Evolutionary conservation across 169 alveolate species (phyloP), one percentile per base, ranked within the genome.

Genomic region (Blepharisma undulans): DNA sequence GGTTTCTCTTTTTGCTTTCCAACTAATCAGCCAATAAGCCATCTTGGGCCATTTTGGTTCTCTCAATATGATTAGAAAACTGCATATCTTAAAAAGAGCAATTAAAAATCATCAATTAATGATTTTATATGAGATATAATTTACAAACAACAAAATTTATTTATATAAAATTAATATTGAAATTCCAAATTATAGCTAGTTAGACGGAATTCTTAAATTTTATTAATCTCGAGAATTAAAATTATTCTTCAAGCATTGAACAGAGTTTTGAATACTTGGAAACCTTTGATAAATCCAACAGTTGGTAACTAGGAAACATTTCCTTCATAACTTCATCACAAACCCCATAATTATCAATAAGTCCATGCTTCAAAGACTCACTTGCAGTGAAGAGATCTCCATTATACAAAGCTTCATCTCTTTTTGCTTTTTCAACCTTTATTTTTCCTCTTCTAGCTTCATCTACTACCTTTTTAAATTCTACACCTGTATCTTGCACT

Each of bases 321-420:
- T 87, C 78, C 48, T 91, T 59, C 92, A 91, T 85, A 2, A 61
- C 76, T 60, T 72, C 76, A 12, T 85, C 92, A 18, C 86, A 30
- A 33, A 87, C 85, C 7, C 92, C 94, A 22, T 76, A 16, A 29
- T 60, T 72, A 78, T 91, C 94, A 10, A 91, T 59, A 19, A 90
- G 87, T 1, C 93, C 93, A 21, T 30, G 21, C 32, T 90, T 60
- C 91, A 81, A 66, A 30, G 93, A 90, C 27, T 81, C 85, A 18
- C 71, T 59, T n/a, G 90, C 93, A 22, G 72, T 16, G 48, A 81
- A 90, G 59, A 90, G 90, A 81, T 90, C 93, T 19, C 90, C 93
- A 61, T 60, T 80, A 25, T 79, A 90, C 25, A 90, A 59, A 22
- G 29, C 77, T 29, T 90, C 93, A 60, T 29, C 36, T 25, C 81